A percentile compares a stretch with the other conserved stretches of the same genome.
phyloP scores from a whole-genome alignment of 2,329 filamentous ascomycete species.

The Pseudogymnoascus sp. region DNA sequence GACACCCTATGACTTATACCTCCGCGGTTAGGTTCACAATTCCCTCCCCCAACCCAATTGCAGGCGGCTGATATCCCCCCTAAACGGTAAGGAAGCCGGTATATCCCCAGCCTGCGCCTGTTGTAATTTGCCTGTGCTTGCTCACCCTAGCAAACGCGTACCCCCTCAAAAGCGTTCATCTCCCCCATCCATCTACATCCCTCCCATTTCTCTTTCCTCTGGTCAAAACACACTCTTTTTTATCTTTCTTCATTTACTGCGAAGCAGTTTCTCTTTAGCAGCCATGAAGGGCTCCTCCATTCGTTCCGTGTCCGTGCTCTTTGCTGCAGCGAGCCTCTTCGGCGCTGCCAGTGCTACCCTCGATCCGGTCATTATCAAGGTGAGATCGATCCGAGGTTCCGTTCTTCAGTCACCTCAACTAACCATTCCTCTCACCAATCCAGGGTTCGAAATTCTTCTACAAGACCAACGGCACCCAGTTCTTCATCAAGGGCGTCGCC shows the following conservation, averaged over 20 bases:
- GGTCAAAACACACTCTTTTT: background rate
- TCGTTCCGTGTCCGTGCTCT: constrained; percentile 31
- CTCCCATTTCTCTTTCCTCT: background rate
- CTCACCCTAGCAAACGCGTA: background rate
- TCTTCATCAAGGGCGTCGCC: constrained; percentile 90
- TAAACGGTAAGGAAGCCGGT: background rate
- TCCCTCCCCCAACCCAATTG: background rate
- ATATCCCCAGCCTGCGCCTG: background rate
- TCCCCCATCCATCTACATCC: background rate
- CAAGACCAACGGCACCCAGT: constrained; percentile 61
- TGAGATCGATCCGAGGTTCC: constrained; percentile 15
- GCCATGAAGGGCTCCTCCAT: background rate
- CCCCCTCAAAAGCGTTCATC: background rate
- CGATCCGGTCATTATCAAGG: constrained; percentile 44
- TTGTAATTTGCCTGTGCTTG: background rate
- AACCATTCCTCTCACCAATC: background rate
- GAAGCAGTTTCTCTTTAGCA: background rate
- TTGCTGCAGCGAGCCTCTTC: constrained; percentile 43
- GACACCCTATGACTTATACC: background rate
- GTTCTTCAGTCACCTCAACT: background rate
- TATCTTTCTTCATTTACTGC: background rate
- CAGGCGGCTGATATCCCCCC: background rate
- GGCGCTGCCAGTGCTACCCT: constrained; percentile 45
- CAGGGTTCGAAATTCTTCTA: constrained; percentile 29
- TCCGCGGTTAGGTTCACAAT: background rate